Evolutionary conservation across 2,329 filamentous ascomycete genomes (phyloP), one percentile per base, ranked within the genome.

Genomic region (Zymoseptoria brevis): DNA sequence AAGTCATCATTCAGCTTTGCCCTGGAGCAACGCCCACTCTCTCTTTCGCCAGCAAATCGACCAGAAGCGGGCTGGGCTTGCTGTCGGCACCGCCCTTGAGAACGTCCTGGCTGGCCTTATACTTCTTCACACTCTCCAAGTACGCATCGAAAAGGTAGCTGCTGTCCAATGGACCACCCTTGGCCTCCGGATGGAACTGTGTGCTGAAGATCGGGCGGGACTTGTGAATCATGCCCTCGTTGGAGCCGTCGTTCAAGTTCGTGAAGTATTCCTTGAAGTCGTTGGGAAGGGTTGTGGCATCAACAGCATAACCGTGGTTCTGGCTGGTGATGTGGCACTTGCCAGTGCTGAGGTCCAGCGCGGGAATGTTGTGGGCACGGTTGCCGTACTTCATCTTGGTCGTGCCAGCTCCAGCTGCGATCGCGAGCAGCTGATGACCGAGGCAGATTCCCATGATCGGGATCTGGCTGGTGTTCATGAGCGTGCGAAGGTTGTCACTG

Each of bases 321-420:
- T 99, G 94, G 75, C 87, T 92, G 60, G 93, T 97, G 76, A 97
- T 97, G 81, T 97, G 93, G 85, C 94, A 97, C 76, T 93, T 90
- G 59, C 94, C 93, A 45, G 93, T 97, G 62, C 89, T 96, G 74
- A 96, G 81, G 74, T 97, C 93, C 60, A 97, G 81, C 61, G 92
- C 91, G 8, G 94, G 94, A 70, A 97, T 97, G 82, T 99, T 99
- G 82, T 97, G 94, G 19, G 92, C 94, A 68, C 94, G 89, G 83
- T 99, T 99, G 72, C 94, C 94, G 76, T 96, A 99, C 84, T 97
- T 97, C 77, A 99, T 85, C 84, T 97, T 97, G 79, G 95, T 87
- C 62, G 94, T 97, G 69, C 85, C 83, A 57, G 90, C 94, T 64
- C 94, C 94, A 60, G 88, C 83, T 54, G 94, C 91, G 67, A 96